Evolutionary conservation across 768 basidiomycete species (phyloP).

Genomic region (Sporobolomyces pararoseus): DNA sequence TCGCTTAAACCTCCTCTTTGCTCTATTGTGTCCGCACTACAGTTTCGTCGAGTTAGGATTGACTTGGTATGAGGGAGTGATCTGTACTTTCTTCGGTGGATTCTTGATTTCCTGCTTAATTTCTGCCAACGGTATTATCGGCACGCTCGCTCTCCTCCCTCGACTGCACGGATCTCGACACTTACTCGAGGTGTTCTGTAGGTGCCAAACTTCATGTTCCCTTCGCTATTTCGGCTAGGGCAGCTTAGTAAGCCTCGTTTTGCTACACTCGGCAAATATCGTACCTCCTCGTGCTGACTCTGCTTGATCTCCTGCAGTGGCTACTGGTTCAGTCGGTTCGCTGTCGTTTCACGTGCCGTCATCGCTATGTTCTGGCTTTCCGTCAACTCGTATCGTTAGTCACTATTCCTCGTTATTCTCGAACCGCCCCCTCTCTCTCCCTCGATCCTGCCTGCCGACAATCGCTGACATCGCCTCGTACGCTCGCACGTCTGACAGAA

Average conservation of each 20-base stretch:
- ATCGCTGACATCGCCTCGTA: too few relatives aligned
- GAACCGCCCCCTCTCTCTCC: too few relatives aligned
- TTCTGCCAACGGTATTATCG: slow-evolving; percentile 10
- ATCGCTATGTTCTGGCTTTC: slow-evolving; percentile 41
- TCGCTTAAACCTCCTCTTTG: too few relatives aligned
- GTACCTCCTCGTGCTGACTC: background rate
- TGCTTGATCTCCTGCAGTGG: slow-evolving; percentile 3
- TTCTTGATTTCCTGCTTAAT: slow-evolving; percentile 1
- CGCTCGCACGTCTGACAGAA: background rate
- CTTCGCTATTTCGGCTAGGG: slow-evolving; percentile 30
- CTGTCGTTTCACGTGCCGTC: slow-evolving; percentile 27
- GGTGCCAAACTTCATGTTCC: slow-evolving; percentile 25
- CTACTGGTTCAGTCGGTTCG: slow-evolving; percentile 30
- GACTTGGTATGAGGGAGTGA: slow-evolving; percentile 35
- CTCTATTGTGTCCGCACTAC: background rate
- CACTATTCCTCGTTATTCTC: background rate
- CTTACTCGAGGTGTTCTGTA: slow-evolving; percentile 1
- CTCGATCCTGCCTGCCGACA: too few relatives aligned
- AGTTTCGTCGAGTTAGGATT: slow-evolving; percentile 35
- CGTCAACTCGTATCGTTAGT: slow-evolving; percentile 16
- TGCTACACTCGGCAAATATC: background rate
- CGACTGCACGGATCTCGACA: background rate
- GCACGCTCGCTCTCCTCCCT: background rate
- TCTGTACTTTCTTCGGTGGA: slow-evolving; percentile 34
- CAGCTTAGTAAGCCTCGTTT: slow-evolving; percentile 2